A percentile compares a stretch with the other conserved stretches of the same genome.
Conservation (phyloP, 2,329 filamentous ascomycete species). For the Hypomyces rosellus region DNA sequence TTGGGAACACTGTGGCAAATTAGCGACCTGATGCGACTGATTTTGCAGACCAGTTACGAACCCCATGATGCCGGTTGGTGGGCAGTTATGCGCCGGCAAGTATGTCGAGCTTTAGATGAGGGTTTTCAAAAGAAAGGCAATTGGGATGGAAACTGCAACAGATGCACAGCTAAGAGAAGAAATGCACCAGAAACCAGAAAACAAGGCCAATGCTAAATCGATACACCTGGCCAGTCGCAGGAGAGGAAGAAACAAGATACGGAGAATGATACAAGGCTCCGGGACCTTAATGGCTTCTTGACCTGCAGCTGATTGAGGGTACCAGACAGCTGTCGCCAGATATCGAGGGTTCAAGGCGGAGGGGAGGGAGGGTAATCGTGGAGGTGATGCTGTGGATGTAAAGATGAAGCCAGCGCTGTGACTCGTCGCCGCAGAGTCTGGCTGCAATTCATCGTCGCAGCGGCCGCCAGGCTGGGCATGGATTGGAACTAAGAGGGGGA, state of each 20-base stretch:
- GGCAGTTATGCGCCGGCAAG: not conserved
- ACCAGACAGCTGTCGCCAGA: not conserved
- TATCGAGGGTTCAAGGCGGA: not conserved
- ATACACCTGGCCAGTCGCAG: not conserved
- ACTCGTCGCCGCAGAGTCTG: not conserved
- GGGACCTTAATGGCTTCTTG: not conserved
- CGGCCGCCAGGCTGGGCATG: not conserved
- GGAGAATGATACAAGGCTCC: not conserved
- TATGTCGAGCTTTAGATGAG: too few relatives aligned
- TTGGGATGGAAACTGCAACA: not conserved
- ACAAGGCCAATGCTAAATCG: not conserved
- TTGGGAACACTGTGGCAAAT: slow-evolving; percentile 58
- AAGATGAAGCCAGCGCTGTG: not conserved
- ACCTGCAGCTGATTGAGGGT: slow-evolving; percentile 1
- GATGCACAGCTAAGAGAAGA: not conserved
- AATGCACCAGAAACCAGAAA: too few relatives aligned
- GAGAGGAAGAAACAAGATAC: slow-evolving; percentile 3
- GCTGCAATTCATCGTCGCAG: too few relatives aligned
- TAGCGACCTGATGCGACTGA: slow-evolving; percentile 11
- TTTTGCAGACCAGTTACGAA: slow-evolving; percentile 11
- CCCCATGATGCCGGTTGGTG: slow-evolving; percentile 23
- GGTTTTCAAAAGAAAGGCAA: too few relatives aligned
- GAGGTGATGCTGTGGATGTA: not conserved
- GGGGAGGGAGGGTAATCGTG: not conserved
- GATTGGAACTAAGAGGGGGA: not conserved